Percentiles rank a stretch among this genome's conserved stretches.
Evolutionary conservation across 2,329 filamentous ascomycete species (phyloP).

Genomic region (Hymenoscyphus scutula): DNA sequence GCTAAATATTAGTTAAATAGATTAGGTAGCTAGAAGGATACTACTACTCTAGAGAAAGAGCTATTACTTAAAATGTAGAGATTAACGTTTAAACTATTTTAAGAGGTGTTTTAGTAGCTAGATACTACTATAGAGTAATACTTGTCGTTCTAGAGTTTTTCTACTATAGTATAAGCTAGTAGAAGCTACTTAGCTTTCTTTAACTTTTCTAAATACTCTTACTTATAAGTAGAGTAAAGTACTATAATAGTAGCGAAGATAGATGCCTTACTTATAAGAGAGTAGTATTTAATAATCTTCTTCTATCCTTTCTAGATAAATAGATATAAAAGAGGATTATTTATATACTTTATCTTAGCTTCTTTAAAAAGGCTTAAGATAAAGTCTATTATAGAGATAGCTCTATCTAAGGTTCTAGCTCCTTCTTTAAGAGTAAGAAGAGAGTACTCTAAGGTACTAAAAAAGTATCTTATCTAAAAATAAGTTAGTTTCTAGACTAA

Average conservation of each 20-base stretch:
- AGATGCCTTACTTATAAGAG: neutral
- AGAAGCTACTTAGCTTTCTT: neutral
- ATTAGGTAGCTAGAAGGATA: too few species aligned
- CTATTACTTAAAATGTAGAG: too few species aligned
- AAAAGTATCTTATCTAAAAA: neutral
- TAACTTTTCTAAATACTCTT: neutral
- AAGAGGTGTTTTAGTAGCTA: too few species aligned
- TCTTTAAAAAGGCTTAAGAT: neutral
- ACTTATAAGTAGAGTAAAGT: neutral
- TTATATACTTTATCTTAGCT: neutral
- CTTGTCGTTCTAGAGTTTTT: neutral
- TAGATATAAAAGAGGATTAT: neutral
- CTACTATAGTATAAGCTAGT: neutral
- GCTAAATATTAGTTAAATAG: too few species aligned
- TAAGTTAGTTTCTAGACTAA: neutral
- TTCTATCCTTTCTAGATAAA: neutral
- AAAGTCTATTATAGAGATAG: too few species aligned
- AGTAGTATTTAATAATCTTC: neutral
- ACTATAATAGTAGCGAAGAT: neutral
- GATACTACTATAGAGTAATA: neutral
- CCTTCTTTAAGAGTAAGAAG: neutral
- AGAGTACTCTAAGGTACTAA: neutral
- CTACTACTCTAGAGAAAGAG: too few species aligned
- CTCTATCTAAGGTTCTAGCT: neutral
- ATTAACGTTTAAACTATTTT: too few species aligned